Percentiles rank a stretch among this genome's conserved stretches.
These are phyloP conservation scores for Mycena olivaceomarginata DNA, from an alignment of 768 basidiomycete genomes.

Conservation along the genomic window DNA sequence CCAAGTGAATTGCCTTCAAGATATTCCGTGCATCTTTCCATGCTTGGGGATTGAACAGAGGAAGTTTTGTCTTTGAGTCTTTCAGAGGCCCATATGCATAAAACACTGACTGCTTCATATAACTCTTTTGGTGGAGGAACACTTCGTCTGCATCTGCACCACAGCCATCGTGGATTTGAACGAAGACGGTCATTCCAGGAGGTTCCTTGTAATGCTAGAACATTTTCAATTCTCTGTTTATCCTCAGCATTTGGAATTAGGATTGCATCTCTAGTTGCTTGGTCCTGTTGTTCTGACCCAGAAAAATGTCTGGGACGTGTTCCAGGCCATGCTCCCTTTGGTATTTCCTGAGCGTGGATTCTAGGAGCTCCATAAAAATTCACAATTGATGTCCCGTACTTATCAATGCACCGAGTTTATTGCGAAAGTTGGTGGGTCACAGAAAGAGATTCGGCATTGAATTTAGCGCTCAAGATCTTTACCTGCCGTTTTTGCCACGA, in stretches of 20 bases:
- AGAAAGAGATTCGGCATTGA: too few species aligned
- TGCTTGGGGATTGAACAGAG: slow-evolving; percentile 26
- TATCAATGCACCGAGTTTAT: too few species aligned
- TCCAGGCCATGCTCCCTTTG: too few species aligned
- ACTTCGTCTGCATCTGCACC: slow-evolving; percentile 15
- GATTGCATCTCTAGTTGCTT: slow-evolving; percentile 27
- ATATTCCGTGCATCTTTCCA: slow-evolving; percentile 32
- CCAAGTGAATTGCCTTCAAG: slow-evolving; percentile 9
- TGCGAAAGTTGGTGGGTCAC: too few species aligned
- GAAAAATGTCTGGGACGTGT: too few species aligned
- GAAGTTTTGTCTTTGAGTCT: slow-evolving; percentile 33
- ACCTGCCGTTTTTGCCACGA: too few species aligned
- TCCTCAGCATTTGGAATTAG: slow-evolving; percentile 27
- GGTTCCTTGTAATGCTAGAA: background rate
- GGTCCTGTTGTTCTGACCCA: too few species aligned
- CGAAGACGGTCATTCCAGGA: slow-evolving; percentile 28
- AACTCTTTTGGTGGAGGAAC: slow-evolving; percentile 27
- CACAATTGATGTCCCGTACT: too few species aligned
- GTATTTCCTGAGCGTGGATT: too few species aligned
- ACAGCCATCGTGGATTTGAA: slow-evolving; percentile 26
- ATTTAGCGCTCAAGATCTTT: too few species aligned
- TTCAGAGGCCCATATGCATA: slow-evolving; percentile 15
- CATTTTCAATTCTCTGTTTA: slow-evolving; percentile 20
- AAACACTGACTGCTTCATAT: background rate
- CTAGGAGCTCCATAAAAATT: too few species aligned